Evolutionary conservation across 768 basidiomycete genomes (phyloP), one percentile per base, ranked within the genome.

Genomic region (Boletus vinaceobasis): DNA sequence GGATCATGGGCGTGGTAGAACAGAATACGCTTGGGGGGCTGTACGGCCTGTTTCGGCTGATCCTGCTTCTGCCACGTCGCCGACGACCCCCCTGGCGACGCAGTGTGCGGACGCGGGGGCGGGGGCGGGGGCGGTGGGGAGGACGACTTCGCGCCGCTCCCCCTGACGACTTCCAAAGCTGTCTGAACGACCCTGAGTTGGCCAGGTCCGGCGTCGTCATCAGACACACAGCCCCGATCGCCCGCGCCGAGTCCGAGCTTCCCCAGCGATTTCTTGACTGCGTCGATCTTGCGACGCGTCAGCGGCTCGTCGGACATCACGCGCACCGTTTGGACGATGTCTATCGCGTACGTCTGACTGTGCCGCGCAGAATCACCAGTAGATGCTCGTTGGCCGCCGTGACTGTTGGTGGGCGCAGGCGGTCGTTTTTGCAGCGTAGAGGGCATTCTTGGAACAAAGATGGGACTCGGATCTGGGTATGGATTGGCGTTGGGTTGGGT

Each of bases 1-100:
- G 67, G 70, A 50, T 66, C 64, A n/a, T 64, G 50, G 43, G 63
- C 67, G 39, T 66, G 66, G 60, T 68, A 69, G 57, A 71, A 71
- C 42, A 71, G 57, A 27, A 71, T 72, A 8, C 65, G 67, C 42
- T 63, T 58, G 39, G 65, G 66, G 33, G 44, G 45, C 21, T 58
- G 53, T 21, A 17, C 36, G 5, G 13, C 19, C 26, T 43, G 52
- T 15, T 32, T 33, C 33, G 36, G 15, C n/a, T 31, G 52, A 38
- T 51, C 52, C 33, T 48, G 58, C 46, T 21, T 47, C 52, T 60
- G 62, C 26, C 14, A 23, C 33, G 19, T 38, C 46, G 44, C 59
- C 43, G 47, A 43, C 13, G 55, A n/a, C 14, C 42, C 55, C 13
- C 37, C 60, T 39, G 65, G 59, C 21, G 59, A 62, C 13, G 67